These are phyloP conservation scores for Dendrobium chrysotoxum DNA, from an alignment of 106 monocot species.

Conservation along the genomic window DNA sequence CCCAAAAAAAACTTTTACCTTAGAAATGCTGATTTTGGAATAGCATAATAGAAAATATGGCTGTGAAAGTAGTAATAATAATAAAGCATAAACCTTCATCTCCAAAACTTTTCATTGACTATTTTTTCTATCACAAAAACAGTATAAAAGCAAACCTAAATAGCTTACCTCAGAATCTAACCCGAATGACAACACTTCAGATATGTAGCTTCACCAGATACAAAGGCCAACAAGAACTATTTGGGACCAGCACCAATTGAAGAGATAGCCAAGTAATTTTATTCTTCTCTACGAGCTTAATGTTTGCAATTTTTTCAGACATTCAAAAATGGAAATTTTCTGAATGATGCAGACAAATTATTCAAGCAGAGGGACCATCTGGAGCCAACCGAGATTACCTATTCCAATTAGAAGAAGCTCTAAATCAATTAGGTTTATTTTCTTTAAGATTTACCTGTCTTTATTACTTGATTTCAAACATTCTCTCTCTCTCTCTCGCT, in stretches of 20 bases:
- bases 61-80: too few species aligned
- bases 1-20: too few species aligned
- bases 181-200: slow-evolving; percentile 11
- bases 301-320: background rate
- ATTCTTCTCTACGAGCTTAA: background rate
- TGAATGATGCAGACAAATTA: slow-evolving; percentile 59
- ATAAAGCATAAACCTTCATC: too few species aligned
- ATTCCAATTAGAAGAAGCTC: slow-evolving; percentile 75
- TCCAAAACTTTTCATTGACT: too few species aligned
- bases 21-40: too few species aligned
- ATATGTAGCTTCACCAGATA: slow-evolving; percentile 82
- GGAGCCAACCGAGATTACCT: slow-evolving; percentile 92
- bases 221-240: slow-evolving; percentile 58
- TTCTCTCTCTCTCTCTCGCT: background rate
- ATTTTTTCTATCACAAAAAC: too few species aligned
- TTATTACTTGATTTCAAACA: background rate
- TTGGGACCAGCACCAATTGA: slow-evolving; percentile 89
- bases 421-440: slow-evolving; percentile 45
- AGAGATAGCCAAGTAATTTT: slow-evolving; percentile 77
- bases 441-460: background rate
- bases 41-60: too few species aligned
- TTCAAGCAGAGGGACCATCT: slow-evolving; percentile 73
- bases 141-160: background rate
- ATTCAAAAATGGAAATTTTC: background rate
- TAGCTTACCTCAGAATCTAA: background rate